These are phyloP conservation scores for Platanthera guangdongensis DNA, from an alignment of 106 monocot genomes.

Conservation along the genomic window DNA sequence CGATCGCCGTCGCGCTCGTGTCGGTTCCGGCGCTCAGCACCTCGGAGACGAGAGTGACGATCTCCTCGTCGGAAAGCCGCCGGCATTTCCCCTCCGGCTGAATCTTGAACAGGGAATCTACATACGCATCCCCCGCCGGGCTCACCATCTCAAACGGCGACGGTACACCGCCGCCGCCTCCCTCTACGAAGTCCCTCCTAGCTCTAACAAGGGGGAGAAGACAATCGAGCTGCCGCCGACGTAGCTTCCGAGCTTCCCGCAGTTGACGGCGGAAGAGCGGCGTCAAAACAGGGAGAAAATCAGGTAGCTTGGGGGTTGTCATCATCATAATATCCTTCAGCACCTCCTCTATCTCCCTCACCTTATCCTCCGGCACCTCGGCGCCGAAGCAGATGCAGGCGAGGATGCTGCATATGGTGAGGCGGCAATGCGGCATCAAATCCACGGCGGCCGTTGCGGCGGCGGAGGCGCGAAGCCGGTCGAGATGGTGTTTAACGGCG, in stretches of 20 bases:
- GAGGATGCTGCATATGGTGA: constrained; percentile 80
- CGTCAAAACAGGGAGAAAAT: constrained; percentile 64
- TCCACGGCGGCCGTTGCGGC: constrained; percentile 23
- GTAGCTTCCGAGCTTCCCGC: constrained; percentile 28
- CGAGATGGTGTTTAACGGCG: constrained; percentile 54
- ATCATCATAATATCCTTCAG: constrained; percentile 82
- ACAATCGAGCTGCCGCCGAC: constrained; percentile 56
- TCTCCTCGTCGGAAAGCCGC: constrained; percentile 65
- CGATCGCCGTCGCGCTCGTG: constrained; percentile 81
- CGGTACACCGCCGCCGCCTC: constrained; percentile 5
- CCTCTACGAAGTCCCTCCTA: constrained; percentile 39
- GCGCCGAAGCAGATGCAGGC: constrained; percentile 82
- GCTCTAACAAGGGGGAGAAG: constrained; percentile 51
- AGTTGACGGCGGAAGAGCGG: constrained; percentile 58
- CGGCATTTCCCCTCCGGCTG: constrained; percentile 33
- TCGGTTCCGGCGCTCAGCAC: constrained; percentile 99
- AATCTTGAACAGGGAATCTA: constrained; percentile 65
- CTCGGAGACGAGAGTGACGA: constrained; percentile 86
- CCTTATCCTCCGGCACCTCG: constrained; percentile 33
- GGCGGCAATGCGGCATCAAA: constrained; percentile 56
- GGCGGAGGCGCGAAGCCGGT: constrained; percentile 34
- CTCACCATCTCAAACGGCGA: constrained; percentile 49
- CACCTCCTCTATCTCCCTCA: constrained; percentile 55
- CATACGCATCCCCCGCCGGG: constrained; percentile 65
- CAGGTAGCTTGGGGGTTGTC: constrained; percentile 57